These are phyloP conservation scores for Syzygium syzygioides DNA, from an alignment of 441 rosid species.

Conservation along the genomic window DNA sequence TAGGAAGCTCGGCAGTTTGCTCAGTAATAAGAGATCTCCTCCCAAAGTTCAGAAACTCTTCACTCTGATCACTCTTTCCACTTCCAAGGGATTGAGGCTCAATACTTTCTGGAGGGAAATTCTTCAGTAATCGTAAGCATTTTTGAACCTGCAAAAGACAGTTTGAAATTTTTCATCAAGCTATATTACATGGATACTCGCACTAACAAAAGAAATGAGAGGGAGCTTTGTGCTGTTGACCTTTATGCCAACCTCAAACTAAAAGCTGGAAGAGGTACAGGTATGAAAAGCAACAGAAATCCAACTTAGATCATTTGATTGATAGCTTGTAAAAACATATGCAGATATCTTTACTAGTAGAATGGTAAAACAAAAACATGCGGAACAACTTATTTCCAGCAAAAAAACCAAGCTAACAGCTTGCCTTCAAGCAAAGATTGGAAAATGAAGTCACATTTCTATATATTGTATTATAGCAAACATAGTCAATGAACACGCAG, in stretches of 20 bases:
- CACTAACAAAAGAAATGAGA: background rate
- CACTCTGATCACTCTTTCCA: slow-evolving; percentile 29
- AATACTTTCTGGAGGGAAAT: slow-evolving; percentile 36
- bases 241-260: background rate
- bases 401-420: background rate
- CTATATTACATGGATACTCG: background rate
- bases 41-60: slow-evolving; percentile 56
- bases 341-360: background rate
- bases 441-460: background rate
- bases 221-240: background rate
- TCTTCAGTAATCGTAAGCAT: slow-evolving; percentile 66
- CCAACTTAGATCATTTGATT: background rate
- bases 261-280: background rate
- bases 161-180: slow-evolving; percentile 10
- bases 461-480: background rate
- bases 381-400: background rate
- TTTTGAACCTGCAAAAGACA: slow-evolving; percentile 55
- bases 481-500: background rate
- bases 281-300: background rate
- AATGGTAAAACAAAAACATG: background rate
- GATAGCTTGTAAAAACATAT: background rate
- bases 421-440: background rate
- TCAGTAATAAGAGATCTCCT: slow-evolving; percentile 54
- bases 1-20: slow-evolving; percentile 77
- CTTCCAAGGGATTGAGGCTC: slow-evolving; percentile 28